Conservation (phyloP, 768 basidiomycete species). For the Boletus tylopilopsis region DNA sequence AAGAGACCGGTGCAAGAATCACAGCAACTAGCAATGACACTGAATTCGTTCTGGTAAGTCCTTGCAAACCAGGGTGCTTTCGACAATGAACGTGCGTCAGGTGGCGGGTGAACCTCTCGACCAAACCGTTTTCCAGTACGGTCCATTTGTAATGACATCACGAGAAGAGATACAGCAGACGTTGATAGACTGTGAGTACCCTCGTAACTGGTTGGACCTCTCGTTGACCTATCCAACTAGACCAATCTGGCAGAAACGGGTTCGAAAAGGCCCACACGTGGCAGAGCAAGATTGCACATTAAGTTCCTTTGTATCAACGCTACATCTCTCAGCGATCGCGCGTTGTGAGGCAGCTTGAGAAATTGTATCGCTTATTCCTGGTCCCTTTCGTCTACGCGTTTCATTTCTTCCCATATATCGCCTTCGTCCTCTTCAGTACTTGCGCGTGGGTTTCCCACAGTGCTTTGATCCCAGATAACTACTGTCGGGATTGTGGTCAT, state of each 20-base stretch:
- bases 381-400: conserved; percentile 43
- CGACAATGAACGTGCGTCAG: conserved; percentile 31
- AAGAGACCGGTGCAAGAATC: conserved; percentile 68
- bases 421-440: conserved; percentile 42
- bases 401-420: conserved; percentile 68
- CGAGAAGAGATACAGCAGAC: conserved; percentile 79
- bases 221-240: conserved; percentile 34
- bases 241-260: conserved; percentile 75
- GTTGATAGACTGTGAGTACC: conserved; percentile 66
- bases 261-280: conserved; percentile 89
- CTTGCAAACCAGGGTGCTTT: neutral
- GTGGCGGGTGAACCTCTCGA: conserved; percentile 86
- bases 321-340: no score
- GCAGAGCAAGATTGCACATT: conserved; percentile 73
- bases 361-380: conserved; percentile 17
- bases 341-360: no score
- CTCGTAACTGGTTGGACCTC: neutral
- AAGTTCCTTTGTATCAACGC: neutral
- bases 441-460: conserved; percentile 13
- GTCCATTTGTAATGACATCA: conserved; percentile 84
- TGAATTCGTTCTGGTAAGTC: conserved; percentile 66
- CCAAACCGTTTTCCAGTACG: conserved; percentile 84
- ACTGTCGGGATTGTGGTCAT: conserved; percentile 59
- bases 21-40: conserved; percentile 58
- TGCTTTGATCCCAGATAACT: conserved; percentile 57